Evolutionary conservation across 2,329 filamentous ascomycete species (phyloP), one percentile per base, ranked within the genome.

Genomic region (Trichoderma arundinaceum): DNA sequence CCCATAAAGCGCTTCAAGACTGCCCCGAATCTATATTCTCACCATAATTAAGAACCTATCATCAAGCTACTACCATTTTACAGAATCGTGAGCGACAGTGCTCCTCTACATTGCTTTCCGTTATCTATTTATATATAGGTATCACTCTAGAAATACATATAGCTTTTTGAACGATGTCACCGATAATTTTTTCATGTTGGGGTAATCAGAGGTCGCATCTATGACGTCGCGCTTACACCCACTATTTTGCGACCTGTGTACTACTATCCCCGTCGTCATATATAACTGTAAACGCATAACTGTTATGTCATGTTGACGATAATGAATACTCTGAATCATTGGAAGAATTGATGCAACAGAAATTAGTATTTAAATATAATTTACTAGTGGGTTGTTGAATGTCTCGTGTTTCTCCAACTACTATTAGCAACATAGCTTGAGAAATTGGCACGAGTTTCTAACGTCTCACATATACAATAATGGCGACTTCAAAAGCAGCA

Each of bases 401-500:
- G 15, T 3, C 8, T 15, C 43, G 32, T n/a, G 7, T 56, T 33
- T 33, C 7, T 28, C 22, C 22, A 28, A 19, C 19, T 15, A 3
- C 0, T 22, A 56, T 8, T 4, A 49, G 43, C n/a, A 28, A 28
- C 22, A 28, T 28, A 28, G 22, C 2, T 28, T 28, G 2, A 28
- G 22, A 28, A 28, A 28, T 28, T 28, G 22, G 4, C 4, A 28
- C 22, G 22, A 28, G 22, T 28, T 28, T 28, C 22, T 28, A 4
- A 28, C 4, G 22, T 28, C 22, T 28, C 22, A 28, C 22, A 28
- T 28, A 28, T 28, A 28, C 22, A 51, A 41, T 35, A 17, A 66
- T 64, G 65, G 59, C 59, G 38, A 17, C 59, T 35, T 68, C 87
- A 61, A 88, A 91, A 82, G 89, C 86, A 78, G 92, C 92, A 54